Base-by-base conservation (phyloP, 2,329 filamentous ascomycete species). In the Fusarium poae region DNA sequence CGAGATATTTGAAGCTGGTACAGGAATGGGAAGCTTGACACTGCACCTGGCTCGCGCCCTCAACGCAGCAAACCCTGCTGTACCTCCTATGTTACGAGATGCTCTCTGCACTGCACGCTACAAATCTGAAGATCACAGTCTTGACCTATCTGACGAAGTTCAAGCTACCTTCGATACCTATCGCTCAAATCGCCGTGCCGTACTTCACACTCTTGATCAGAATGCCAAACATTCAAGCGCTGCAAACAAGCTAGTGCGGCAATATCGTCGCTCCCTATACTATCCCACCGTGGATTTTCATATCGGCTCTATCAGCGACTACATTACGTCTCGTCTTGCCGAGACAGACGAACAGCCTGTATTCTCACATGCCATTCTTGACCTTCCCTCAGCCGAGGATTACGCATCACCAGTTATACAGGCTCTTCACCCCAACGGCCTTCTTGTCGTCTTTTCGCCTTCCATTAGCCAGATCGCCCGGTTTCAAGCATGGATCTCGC, bases 1-100 rank as follows among this genome's bases (percentile, higher is more conserved):
- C 15, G 91, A 95, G 75, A 92, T 96, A 44, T 89, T 96, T 53
- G 93, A 96, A 79, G 92, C 92, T 46, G 92, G 93, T 18, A 96
- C 92, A 5, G 93, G 92, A n/a, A 92, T 94, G 82, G 93, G 92
- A 60, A 89, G 90, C 34, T 79, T 96, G 60, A 95, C 92, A 1
- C 79, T 96, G 6, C 88, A 94, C 74, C 83, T 96, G 23, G 89
- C 92, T 30, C 86, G 91, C 53, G 91, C 92, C 4, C 87, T 96
- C 45, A 91, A 94, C 75, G 92, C 87, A 44, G 91, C 88, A 20
- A 94, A 94, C 73, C 80, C 86, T 3, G 79, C 82, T 9, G 52
- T 80, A 5, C 79, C 85, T 8, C 83, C 85, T 0, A 73, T 77
- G 16, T 76, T 84, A 18, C 82, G 82, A 21, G 68, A 65, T 21